Percentiles rank a stretch among this genome's conserved stretches.
These are phyloP conservation scores for Raphanus sativus DNA, from an alignment of 345 rosid species.

Conservation along the genomic window DNA sequence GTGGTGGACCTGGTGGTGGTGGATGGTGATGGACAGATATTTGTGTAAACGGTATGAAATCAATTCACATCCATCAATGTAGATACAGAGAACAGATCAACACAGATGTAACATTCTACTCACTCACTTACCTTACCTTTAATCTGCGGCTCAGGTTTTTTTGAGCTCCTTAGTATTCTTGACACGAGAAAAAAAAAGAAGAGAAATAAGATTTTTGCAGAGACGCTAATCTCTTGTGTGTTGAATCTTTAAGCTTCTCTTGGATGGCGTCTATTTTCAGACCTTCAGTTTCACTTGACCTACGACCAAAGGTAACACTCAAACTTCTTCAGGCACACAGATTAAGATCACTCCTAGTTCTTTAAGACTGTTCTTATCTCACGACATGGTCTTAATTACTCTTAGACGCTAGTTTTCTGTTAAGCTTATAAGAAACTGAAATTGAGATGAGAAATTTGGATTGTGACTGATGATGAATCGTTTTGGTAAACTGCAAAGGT, in stretches of 20 bases:
- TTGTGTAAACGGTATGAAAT: background rate
- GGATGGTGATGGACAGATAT: background rate
- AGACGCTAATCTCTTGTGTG: background rate
- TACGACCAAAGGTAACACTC: conserved; percentile 51
- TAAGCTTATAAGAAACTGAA: background rate
- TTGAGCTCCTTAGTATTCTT: background rate
- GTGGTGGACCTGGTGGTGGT: too few species aligned
- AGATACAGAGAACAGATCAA: background rate
- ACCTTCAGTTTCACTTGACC: conserved; percentile 43
- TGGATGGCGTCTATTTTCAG: conserved; percentile 76
- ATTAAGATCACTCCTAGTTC: background rate
- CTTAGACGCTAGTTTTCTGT: background rate
- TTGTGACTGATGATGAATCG: conserved; percentile 5
- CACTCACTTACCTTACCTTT: background rate
- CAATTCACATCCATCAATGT: background rate
- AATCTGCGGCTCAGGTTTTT: conserved; percentile 15
- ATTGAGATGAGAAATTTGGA: background rate
- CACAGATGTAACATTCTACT: background rate
- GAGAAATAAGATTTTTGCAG: background rate
- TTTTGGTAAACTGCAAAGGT: conserved; percentile 20
- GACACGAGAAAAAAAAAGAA: background rate
- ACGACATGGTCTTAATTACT: background rate
- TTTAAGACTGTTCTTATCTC: background rate
- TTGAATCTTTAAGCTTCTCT: conserved; percentile 6
- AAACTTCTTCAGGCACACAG: background rate